Percentiles rank a stretch among this genome's conserved stretches.
Evolutionary conservation across 257 asterid species (phyloP).

Genomic region (Orobanche coerulescens): DNA sequence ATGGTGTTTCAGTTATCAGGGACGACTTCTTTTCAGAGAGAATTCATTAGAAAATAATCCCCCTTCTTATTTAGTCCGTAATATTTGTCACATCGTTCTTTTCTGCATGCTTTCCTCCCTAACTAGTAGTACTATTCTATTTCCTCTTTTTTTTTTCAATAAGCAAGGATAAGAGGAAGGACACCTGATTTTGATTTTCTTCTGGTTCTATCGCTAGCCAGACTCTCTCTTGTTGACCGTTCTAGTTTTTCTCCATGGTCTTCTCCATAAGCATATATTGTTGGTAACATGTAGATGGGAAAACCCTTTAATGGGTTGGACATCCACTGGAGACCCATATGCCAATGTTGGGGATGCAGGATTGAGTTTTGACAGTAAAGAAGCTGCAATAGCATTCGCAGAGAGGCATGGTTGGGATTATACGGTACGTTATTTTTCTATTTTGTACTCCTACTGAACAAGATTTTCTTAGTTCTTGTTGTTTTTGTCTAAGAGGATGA

Average conservation of each 20-base stretch:
- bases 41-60: neutral
- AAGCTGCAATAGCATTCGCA: constrained; percentile 77
- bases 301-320: constrained; percentile 99
- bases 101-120: neutral
- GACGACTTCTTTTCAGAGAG: neutral
- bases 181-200: neutral
- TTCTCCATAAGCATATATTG: neutral
- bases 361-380: constrained; percentile 70
- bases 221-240: neutral
- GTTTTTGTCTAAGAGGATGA: neutral
- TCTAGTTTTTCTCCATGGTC: neutral
- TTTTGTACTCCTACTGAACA: constrained; percentile 7
- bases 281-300: constrained; percentile 65
- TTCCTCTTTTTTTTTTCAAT: neutral
- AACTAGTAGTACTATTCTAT: neutral
- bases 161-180: neutral
- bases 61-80: neutral
- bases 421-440: constrained; percentile 35
- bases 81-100: neutral
- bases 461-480: neutral
- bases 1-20: neutral
- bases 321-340: constrained; percentile 98
- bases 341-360: constrained; percentile 90
- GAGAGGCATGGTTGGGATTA: constrained; percentile 90
- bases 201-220: neutral